Percentiles rank a stretch among this genome's conserved stretches.
phyloP scores from a whole-genome alignment of 345 rosid genomes.

The Raphanus sativus region DNA sequence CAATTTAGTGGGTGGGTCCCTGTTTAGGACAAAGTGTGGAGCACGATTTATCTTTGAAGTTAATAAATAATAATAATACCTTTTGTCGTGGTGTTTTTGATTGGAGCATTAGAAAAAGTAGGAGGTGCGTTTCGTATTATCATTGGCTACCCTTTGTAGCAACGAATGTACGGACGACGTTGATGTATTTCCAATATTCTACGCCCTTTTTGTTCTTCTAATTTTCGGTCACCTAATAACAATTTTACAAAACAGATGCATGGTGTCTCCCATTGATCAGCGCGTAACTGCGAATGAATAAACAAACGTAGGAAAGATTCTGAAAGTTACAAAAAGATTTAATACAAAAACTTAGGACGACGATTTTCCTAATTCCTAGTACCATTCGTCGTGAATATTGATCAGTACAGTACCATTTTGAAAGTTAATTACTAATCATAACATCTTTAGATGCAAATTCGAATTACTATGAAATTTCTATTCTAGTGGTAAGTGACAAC shows the following conservation, averaged over 20 bases:
- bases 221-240: neutral
- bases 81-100: constrained; percentile 15
- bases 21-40: constrained; percentile 32
- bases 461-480: neutral
- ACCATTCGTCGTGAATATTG: neutral
- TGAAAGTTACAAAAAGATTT: neutral
- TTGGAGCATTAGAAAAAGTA: constrained; percentile 35
- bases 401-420: neutral
- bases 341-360: neutral
- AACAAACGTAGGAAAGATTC: neutral
- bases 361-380: neutral
- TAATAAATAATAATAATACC: constrained; percentile 6
- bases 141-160: constrained; percentile 46
- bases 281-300: neutral
- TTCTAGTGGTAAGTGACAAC: neutral
- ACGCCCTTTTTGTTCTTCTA: neutral
- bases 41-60: constrained; percentile 31
- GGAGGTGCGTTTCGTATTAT: constrained; percentile 46
- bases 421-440: neutral
- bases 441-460: neutral
- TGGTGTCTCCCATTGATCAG: neutral
- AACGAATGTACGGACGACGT: constrained; percentile 51
- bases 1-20: constrained; percentile 23
- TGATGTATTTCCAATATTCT: constrained; percentile 36
- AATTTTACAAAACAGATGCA: neutral